Evolutionary conservation across 345 rosid genomes (phyloP).

Genomic region (Salix suchowensis): DNA sequence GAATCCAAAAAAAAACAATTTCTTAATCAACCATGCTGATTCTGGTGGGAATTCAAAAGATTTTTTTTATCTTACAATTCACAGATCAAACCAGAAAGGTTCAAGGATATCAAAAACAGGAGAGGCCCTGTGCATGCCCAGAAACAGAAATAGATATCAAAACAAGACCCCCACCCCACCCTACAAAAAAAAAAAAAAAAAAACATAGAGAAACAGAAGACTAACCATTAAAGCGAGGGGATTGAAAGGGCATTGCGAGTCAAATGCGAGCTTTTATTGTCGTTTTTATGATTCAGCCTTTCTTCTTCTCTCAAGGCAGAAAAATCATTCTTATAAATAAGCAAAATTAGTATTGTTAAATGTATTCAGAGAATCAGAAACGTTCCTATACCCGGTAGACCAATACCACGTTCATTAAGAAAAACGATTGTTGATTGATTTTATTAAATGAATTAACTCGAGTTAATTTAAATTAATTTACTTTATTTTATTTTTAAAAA

Average conservation of each 20-base stretch:
- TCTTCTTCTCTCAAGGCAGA: too few species aligned
- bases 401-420: too few species aligned
- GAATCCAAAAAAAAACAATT: neutral
- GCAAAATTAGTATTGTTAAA: too few species aligned
- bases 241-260: neutral
- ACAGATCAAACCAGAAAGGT: neutral
- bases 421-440: too few species aligned
- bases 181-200: neutral
- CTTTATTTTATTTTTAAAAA: too few species aligned
- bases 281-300: neutral
- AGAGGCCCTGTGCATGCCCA: conserved; percentile 2
- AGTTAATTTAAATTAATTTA: too few species aligned
- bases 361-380: too few species aligned
- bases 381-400: too few species aligned
- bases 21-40: neutral
- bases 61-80: neutral
- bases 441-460: too few species aligned
- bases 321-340: too few species aligned
- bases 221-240: neutral
- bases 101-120: neutral
- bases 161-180: neutral
- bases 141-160: neutral
- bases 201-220: too few species aligned
- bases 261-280: neutral
- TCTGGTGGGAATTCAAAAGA: neutral